Conservation (phyloP, 2,329 filamentous ascomycete species). For the Zymoseptoria ardabiliae region DNA sequence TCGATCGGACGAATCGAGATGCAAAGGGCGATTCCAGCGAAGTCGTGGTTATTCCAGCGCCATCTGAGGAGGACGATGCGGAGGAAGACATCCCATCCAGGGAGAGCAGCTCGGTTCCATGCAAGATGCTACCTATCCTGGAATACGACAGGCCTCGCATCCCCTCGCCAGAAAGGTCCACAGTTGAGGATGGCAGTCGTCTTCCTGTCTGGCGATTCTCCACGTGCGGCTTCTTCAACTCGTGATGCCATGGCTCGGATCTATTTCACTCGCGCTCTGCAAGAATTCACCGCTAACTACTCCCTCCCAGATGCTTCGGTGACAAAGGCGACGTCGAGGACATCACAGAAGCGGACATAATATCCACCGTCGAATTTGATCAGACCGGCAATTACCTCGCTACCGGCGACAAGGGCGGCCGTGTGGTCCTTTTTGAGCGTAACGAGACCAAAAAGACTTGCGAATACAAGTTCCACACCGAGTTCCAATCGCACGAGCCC, state of each 20-base stretch:
- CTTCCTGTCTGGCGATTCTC: not conserved
- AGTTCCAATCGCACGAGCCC: conserved; percentile 98
- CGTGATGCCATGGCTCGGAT: not conserved
- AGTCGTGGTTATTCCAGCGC: not conserved
- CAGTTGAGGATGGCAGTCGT: not conserved
- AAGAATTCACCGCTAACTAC: conserved; percentile 17
- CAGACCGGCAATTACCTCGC: conserved; percentile 84
- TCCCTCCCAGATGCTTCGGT: conserved; percentile 75
- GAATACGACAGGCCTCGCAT: not conserved
- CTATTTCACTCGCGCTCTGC: not conserved
- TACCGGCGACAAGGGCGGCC: conserved; percentile 81
- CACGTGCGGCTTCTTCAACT: not conserved
- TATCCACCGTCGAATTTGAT: conserved; percentile 85
- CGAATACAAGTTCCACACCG: conserved; percentile 99
- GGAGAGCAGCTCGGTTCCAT: not conserved
- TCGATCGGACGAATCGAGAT: not conserved
- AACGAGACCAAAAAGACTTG: conserved; percentile 99
- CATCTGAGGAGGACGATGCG: not conserved
- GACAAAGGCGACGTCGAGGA: conserved; percentile 99
- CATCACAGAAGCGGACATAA: conserved; percentile 94
- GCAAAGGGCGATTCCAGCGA: not conserved
- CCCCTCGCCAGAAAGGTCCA: not conserved
- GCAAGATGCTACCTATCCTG: not conserved
- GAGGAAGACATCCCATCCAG: not conserved
- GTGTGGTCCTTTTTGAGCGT: conserved; percentile 79